A percentile compares a stretch with the other conserved stretches of the same genome.
phyloP scores from a whole-genome alignment of 257 asterid genomes.

The Ilex asprella region DNA sequence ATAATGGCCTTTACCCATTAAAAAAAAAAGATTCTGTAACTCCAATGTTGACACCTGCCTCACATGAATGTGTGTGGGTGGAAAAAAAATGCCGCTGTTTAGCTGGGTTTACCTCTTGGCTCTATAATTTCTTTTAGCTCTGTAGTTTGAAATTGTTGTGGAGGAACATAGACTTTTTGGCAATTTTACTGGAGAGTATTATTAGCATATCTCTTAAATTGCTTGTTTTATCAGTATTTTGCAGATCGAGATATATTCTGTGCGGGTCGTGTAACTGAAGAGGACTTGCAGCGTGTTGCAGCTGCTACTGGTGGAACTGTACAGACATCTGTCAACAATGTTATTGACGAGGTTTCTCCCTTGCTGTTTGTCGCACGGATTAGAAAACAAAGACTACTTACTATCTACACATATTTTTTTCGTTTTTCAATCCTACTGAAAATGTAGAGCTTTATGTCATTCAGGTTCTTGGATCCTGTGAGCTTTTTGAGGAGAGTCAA shows the following conservation, averaged over 20 bases:
- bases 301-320: slow-evolving; percentile 88
- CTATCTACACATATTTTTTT: background rate
- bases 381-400: background rate
- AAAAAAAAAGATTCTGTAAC: too few relatives aligned
- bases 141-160: too few relatives aligned
- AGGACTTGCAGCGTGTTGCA: slow-evolving; percentile 80
- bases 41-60: too few relatives aligned
- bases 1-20: too few relatives aligned
- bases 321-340: slow-evolving; percentile 85
- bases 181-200: too few relatives aligned
- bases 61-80: too few relatives aligned
- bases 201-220: background rate
- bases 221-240: slow-evolving; percentile 54
- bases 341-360: slow-evolving; percentile 68
- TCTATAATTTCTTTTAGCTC: too few relatives aligned
- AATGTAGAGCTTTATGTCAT: slow-evolving; percentile 10
- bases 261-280: slow-evolving; percentile 94
- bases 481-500: slow-evolving; percentile 81
- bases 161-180: too few relatives aligned
- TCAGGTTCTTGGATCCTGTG: slow-evolving; percentile 81
- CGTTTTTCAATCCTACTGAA: background rate
- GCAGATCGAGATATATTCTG: slow-evolving; percentile 93
- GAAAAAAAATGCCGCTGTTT: too few relatives aligned
- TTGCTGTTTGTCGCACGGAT: slow-evolving; percentile 6
- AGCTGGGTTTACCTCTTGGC: too few relatives aligned